Evolutionary conservation across 495 filamentous ascomycete species (phyloP), one percentile per base, ranked within the genome.

Genomic region (Aspergillus conjunctus): DNA sequence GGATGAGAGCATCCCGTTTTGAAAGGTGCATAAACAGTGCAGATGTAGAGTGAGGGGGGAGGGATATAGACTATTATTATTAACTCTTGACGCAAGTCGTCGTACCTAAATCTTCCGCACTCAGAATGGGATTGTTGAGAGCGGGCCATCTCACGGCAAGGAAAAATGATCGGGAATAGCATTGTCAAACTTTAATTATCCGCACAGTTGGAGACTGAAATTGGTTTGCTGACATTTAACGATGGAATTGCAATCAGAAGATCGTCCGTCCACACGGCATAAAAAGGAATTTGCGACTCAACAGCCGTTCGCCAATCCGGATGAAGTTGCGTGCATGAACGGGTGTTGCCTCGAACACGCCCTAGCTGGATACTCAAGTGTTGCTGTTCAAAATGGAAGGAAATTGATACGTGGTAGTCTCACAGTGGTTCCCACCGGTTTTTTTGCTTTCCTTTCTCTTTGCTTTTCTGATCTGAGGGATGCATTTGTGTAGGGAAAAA

Each of bases 271-370:
- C 10, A 48, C 44, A 48, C 44, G 20, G 11, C 17, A 18, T 21
- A 56, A 17, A 18, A 49, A 33, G 18, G 8, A 18, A 20, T 26
- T 26, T 30, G 12, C 41, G n/a, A 44, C 9, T 34, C 18, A 32
- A 17, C 33, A 58, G 5, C 32, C 33, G 7, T 18, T 48, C 52
- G 46, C 53, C 58, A 55, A 58, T 64, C 43, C 11, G 37, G 46
- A 59, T 50, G 17, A 18, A 52, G 18, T 37, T 44, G 49, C 58
- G 54, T 64, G 61, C 65, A 62, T 62, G 65, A 67, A 63, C 65
- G 48, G 60, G 65, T 64, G 57, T 52, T 60, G 60, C 53, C 57
- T 61, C 51, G 45, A 65, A 61, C 43, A 43, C 31, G 46, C 44
- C 56, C 30, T 37, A 33, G 43, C 12, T 26, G 45, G 43, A 15